Evolutionary conservation across 805 yeast genomes (phyloP), one percentile per base, ranked within the genome.

Genomic region (Millerago galiae): DNA sequence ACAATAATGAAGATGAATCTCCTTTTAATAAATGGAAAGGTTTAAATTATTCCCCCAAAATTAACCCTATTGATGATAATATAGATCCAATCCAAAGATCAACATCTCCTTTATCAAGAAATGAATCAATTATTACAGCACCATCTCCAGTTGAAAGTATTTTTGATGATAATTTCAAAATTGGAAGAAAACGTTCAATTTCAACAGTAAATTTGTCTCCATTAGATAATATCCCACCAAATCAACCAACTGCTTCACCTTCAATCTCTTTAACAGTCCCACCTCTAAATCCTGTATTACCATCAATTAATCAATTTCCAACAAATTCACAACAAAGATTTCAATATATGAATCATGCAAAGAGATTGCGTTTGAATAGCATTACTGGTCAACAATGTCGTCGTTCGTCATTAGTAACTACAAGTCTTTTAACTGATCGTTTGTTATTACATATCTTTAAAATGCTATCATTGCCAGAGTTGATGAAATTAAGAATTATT

Each of bases 381-480:
- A 52, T 77, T 16, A 62, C 68, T 30, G 69, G 71, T 4, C 61
- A 73, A 44, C 28, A 31, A 25, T 39, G 42, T 24, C 65, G 86
- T 42, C 63, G 80, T 41, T 77, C 86, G 0, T 79, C 86, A 0
- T 65, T 78, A 3, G 59, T 81, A 37, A 69, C 72, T 17, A 68
- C 72, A 36, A 79, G 83, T 5, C 75, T 79, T 2, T 61, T 83
- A 27, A 81, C 88, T 0, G 90, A 83, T 56, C 63, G 74, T 15
- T 56, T 82, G 6, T 61, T 82, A 33, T 56, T 81, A 24, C 63
- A 64, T 44, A 71, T 80, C 1, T 81, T 84, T 49, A 70, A 70
- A 33, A 64, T 64, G 44, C 57, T 83, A 35, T 67, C 74, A 8
- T 63, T 84, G 25, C 80, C 79, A 1, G 74, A 71, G n/a, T 60